Conservation (phyloP, 2,329 filamentous ascomycete genomes). For the Hymenotorrendiella dingleyae region DNA sequence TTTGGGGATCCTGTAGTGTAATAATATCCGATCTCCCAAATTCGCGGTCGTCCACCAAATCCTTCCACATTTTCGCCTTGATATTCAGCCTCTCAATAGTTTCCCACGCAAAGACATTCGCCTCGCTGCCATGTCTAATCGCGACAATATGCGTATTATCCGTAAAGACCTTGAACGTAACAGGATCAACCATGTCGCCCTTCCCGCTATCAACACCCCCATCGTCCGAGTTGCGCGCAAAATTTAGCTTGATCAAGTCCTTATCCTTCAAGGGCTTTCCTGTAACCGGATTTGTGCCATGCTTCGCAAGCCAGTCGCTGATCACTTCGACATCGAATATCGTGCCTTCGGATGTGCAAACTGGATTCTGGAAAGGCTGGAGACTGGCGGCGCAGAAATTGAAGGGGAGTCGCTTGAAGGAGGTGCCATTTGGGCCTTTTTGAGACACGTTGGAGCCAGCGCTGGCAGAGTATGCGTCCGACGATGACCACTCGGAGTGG, state of each 20-base stretch:
- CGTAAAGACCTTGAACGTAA: slow-evolving; percentile 95
- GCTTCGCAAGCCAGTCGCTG: slow-evolving; percentile 86
- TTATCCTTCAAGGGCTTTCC: slow-evolving; percentile 71
- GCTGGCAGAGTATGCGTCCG: slow-evolving; percentile 80
- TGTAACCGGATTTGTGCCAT: slow-evolving; percentile 85
- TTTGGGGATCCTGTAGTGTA: slow-evolving; percentile 92
- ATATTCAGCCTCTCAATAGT: slow-evolving; percentile 94
- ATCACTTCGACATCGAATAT: slow-evolving; percentile 97
- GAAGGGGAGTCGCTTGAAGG: slow-evolving; percentile 87
- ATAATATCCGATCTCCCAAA: slow-evolving; percentile 91
- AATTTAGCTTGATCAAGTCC: slow-evolving; percentile 86
- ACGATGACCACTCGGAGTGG: slow-evolving; percentile 94
- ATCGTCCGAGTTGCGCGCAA: slow-evolving; percentile 78
- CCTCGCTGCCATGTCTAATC: slow-evolving; percentile 69
- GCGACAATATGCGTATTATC: slow-evolving; percentile 97
- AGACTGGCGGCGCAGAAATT: slow-evolving; percentile 97
- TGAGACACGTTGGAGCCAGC: slow-evolving; percentile 63
- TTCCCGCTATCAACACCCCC: slow-evolving; percentile 48
- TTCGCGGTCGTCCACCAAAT: slow-evolving; percentile 79
- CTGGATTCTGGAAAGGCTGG: slow-evolving; percentile 90
- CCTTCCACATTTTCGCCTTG: slow-evolving; percentile 92
- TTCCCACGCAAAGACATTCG: slow-evolving; percentile 95
- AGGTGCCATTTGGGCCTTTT: slow-evolving; percentile 49
- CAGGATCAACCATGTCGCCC: slow-evolving; percentile 87
- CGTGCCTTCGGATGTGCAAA: slow-evolving; percentile 80